Evolutionary conservation across 768 basidiomycete genomes (phyloP), one percentile per base, ranked within the genome.

Genomic region (Cyclocybe aegerita): DNA sequence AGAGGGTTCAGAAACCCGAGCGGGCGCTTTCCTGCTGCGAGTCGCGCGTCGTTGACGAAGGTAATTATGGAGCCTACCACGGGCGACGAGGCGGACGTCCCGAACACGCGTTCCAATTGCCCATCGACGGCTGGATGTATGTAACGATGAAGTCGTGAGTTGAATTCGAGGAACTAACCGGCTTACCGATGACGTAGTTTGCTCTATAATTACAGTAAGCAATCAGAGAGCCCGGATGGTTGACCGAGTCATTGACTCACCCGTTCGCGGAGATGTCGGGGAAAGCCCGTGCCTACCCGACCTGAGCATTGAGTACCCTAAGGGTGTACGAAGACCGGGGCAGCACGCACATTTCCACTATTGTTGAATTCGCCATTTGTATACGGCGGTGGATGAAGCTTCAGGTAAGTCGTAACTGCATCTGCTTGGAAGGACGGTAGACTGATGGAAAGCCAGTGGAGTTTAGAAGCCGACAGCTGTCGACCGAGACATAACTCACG

Each of bases 231-330:
- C n/a, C 14, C 23, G 46, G 29, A 9, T 40, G 9, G 12, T n/a
- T 12, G 33, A n/a, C 32, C 17, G 15, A 17, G 45, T 41, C 12
- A 2, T 50, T 32, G 17, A 56, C 61, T 14, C 54, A 68, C 65
- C 77, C 78, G 32, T 81, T 80, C 0, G 77, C 79, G 34, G 78
- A 71, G n/a, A 81, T 52, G 59, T 81, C 79, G 1, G 79, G 79
- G 65, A 65, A 79, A 8, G 65, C 79, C 15, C 79, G 75, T 34
- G 68, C 73, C 76, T 78, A 9, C 39, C 38, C 30, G 4, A 30
- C 7, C 34, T 17, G 44, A n/a, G 15, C 1, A 46, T 16, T 12
- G 23, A 23, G 23, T 23, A 23, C 23, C 23, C 23, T 23, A 5
- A 23, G 1, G 23, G 23, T 23, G 23, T 23, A 23, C n/a, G 23